These are phyloP conservation scores for Lasiodiplodia sp. DNA, from an alignment of 2,329 filamentous ascomycete genomes.

Conservation along the genomic window DNA sequence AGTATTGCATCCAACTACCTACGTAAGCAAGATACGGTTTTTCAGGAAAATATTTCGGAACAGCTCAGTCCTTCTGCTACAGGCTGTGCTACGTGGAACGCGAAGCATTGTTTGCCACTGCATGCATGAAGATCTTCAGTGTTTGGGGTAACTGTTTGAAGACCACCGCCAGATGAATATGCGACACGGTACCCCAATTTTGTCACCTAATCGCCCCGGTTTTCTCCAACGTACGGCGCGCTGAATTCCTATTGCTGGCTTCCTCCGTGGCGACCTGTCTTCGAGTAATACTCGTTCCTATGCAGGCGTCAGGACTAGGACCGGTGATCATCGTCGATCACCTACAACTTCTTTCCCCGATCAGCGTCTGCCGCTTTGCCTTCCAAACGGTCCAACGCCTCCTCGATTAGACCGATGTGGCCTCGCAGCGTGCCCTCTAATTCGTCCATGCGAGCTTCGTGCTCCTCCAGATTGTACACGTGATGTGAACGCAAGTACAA, in stretches of 20 bases:
- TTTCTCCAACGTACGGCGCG: not conserved
- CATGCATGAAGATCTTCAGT: not conserved
- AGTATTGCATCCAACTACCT: too few relatives aligned
- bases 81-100: not conserved
- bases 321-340: conserved; percentile 8
- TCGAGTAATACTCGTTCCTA: conserved; percentile 10
- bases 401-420: conserved; percentile 58
- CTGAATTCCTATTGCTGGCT: not conserved
- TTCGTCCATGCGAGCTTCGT: conserved; percentile 58
- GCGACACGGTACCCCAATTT: not conserved
- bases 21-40: too few relatives aligned
- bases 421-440: conserved; percentile 57
- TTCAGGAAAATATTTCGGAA: too few relatives aligned
- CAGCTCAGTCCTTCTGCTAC: too few relatives aligned
- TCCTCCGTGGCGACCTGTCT: conserved; percentile 13
- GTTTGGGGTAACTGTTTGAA: not conserved
- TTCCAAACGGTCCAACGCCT: conserved; percentile 55
- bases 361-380: conserved; percentile 45
- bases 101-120: conserved; percentile 1
- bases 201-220: not conserved
- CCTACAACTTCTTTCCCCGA: conserved; percentile 48
- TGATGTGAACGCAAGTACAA: conserved; percentile 44
- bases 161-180: not conserved
- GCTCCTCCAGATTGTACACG: conserved; percentile 55
- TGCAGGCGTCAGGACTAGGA: not conserved